Evolutionary conservation across 208 protist genomes (phyloP).

Genomic region (Vickermania spadyakhi): DNA sequence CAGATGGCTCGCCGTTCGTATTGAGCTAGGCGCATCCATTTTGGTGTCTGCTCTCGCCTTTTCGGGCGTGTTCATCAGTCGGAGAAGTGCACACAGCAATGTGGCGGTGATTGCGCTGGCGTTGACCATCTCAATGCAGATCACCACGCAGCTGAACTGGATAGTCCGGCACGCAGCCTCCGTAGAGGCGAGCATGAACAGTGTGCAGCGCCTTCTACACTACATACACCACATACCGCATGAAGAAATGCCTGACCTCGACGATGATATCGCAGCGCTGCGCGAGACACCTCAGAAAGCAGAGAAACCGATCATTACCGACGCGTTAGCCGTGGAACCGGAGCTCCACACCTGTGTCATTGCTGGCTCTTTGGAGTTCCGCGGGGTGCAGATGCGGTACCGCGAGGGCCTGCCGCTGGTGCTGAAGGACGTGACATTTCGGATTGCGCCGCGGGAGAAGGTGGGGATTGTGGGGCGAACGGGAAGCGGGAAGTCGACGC

Average conservation of each 20-base stretch:
- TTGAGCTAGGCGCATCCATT: conserved; percentile 77
- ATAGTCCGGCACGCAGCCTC: conserved; percentile 37
- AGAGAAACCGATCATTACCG: neutral
- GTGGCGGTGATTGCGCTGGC: conserved; percentile 55
- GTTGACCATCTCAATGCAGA: conserved; percentile 44
- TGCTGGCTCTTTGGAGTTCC: conserved; percentile 74
- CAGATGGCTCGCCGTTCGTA: conserved; percentile 82
- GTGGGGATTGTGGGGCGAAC: conserved; percentile 80
- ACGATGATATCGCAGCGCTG: neutral
- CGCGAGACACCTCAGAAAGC: neutral
- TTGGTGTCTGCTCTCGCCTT: conserved; percentile 41
- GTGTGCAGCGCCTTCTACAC: conserved; percentile 70
- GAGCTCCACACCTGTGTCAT: conserved; percentile 16
- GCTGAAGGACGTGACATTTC: conserved; percentile 40
- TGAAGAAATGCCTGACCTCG: conserved; percentile 27
- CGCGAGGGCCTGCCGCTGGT: conserved; percentile 48
- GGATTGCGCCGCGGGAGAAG: conserved; percentile 60
- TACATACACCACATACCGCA: conserved; percentile 66
- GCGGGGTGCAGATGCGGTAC: conserved; percentile 64
- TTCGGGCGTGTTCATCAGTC: conserved; percentile 16
- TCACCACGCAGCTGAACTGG: conserved; percentile 56
- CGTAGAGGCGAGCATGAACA: conserved; percentile 81
- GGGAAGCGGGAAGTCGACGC: conserved; percentile 83
- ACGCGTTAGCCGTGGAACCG: neutral
- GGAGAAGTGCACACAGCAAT: conserved; percentile 28